Evolutionary conservation across 106 monocot genomes (phyloP).

Genomic region (Cymbidium sinense): DNA sequence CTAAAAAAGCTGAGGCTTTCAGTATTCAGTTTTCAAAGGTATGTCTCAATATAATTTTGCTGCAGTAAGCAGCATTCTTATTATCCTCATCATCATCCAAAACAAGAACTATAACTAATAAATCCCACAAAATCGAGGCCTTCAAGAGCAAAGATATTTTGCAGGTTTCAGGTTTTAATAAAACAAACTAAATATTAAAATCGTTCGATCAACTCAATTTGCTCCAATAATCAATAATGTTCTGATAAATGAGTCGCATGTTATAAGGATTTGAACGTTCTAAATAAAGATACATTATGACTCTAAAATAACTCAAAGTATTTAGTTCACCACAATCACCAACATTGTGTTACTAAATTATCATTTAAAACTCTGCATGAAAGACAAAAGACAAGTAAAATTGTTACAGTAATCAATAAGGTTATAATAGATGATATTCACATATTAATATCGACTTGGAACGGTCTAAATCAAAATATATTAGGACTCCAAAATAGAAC

Average conservation of each 20-base stretch:
- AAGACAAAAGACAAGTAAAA: no score
- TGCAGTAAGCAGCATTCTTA: no score
- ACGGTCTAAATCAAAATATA: no score
- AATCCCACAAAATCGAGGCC: neutral
- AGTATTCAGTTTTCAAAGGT: no score
- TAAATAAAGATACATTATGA: neutral
- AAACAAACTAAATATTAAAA: neutral
- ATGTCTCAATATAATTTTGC: no score
- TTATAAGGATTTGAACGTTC: neutral
- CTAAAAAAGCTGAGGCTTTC: no score
- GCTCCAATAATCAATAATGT: neutral
- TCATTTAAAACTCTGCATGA: no score
- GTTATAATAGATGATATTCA: no score
- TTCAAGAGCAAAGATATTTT: no score
- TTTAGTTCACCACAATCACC: neutral
- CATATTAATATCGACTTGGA: no score
- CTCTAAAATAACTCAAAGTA: neutral
- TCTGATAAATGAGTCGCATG: neutral
- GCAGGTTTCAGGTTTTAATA: neutral
- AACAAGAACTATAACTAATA: neutral
- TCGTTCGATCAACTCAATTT: neutral
- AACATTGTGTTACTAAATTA: neutral
- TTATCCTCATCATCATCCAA: neutral
- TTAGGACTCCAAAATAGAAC: no score
- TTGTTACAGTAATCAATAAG: no score